Evolutionary conservation across 2,329 filamentous ascomycete genomes (phyloP), one percentile per base, ranked within the genome.

Genomic region (Xylariaceae sp.): DNA sequence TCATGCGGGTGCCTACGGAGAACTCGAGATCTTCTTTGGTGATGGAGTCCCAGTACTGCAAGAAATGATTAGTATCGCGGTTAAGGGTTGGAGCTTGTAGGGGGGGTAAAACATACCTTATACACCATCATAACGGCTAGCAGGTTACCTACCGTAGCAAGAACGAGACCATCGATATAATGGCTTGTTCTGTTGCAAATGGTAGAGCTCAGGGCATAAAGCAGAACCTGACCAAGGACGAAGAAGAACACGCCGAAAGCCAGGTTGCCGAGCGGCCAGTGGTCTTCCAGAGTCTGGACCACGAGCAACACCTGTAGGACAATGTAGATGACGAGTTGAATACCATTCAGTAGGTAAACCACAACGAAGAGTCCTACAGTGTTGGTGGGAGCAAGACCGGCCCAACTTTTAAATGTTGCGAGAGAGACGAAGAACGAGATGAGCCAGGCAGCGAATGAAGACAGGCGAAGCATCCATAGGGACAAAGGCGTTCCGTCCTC

Each of bases 111-210:
- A 63, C 73, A 48, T 73, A 80, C 90, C 87, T 99, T 99, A 81
- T 99, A 99, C 36, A 99, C 86, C 94, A 97, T 99, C 94, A 99
- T 99, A 55, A 99, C 93, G 12, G 86, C 90, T 41, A 99, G 77
- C 42, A 99, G 74, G 68, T 99, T 99, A 76, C 91, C 94, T 50
- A 93, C 86, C 0, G 93, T 97, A 5, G 91, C 90, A 66, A 99
- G 92, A 75, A 97, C 96, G 44, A 97, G 74, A 0, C 93, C 93
- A 66, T 99, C 94, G 45, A 99, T 74, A 68, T 97, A 99, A 71
- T 99, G 94, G 71, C 90, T 86, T 38, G 92, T 84, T 43, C 83
- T 82, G 47, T 87, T 80, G 75, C 94, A 99, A 64, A 99, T 92
- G 57, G 80, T 83, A 59, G 86, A 80, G 74, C 90, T 94, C 66